Evolutionary conservation across 225 moss, liverwort and hornwort genomes (phyloP).

Genomic region (Sphagnum contortum): DNA sequence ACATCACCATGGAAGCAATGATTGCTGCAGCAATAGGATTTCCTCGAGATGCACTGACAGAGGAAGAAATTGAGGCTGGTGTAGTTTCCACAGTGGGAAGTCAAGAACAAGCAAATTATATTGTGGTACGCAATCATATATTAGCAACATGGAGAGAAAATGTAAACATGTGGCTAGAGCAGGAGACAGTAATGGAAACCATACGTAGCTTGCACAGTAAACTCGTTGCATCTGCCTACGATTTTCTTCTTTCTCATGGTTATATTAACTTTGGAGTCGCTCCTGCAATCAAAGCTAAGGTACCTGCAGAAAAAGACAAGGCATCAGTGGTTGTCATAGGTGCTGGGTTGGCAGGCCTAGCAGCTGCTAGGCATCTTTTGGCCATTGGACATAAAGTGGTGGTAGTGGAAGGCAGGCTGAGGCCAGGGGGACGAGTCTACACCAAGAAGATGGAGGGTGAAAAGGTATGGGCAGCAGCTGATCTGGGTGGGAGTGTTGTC

Average conservation of each 20-base stretch:
- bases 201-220: constrained; percentile 73
- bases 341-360: constrained; percentile 90
- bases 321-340: constrained; percentile 81
- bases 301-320: constrained; percentile 71
- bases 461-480: constrained; percentile 76
- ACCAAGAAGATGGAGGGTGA: constrained; percentile 96
- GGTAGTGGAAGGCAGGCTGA: constrained; percentile 88
- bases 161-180: constrained; percentile 76
- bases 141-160: constrained; percentile 94
- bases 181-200: constrained; percentile 92
- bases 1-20: constrained; percentile 93
- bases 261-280: constrained; percentile 97
- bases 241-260: constrained; percentile 68
- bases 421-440: constrained; percentile 96
- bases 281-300: constrained; percentile 53
- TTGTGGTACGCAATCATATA: constrained; percentile 91
- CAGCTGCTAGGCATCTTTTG: constrained; percentile 87
- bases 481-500: constrained; percentile 97
- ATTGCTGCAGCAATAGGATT: constrained; percentile 96
- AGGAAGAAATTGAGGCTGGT: constrained; percentile 87
- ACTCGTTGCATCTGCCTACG: constrained; percentile 73
- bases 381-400: constrained; percentile 87
- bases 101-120: constrained; percentile 79
- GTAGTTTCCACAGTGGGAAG: constrained; percentile 73
- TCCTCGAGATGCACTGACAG: constrained; percentile 84